Percentiles rank a stretch among this genome's conserved stretches.
Conservation (phyloP, 179 eudicot species). For the Gypsophila paniculata region DNA sequence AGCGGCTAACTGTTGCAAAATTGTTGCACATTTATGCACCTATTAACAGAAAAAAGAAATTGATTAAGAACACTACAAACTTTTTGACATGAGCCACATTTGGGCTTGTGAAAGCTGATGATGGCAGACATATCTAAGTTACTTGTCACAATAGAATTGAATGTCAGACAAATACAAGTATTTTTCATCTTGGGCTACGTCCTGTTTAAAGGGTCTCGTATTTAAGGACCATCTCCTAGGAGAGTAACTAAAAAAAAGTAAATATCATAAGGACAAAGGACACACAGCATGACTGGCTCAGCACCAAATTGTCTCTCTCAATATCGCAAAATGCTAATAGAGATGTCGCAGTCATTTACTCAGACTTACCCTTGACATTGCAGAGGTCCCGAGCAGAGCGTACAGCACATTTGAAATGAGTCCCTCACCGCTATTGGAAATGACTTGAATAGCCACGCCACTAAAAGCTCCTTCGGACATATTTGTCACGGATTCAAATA, state of each 20-base stretch:
- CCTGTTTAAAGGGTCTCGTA: no score
- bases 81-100: not conserved
- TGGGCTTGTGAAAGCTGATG: not conserved
- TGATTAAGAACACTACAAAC: not conserved
- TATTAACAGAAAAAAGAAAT: slow-evolving; percentile 22
- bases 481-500: slow-evolving; percentile 56
- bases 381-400: slow-evolving; percentile 93
- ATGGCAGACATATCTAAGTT: no score
- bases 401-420: slow-evolving; percentile 83
- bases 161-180: no score
- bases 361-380: slow-evolving; percentile 90
- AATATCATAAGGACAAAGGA: not conserved
- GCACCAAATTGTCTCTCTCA: not conserved
- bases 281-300: not conserved
- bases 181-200: no score
- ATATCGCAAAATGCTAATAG: slow-evolving; percentile 6
- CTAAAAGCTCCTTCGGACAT: slow-evolving; percentile 51
- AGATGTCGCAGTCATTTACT: slow-evolving; percentile 4
- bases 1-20: slow-evolving; percentile 86
- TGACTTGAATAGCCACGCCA: slow-evolving; percentile 67
- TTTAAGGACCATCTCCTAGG: no score
- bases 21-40: slow-evolving; percentile 91
- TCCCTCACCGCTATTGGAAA: slow-evolving; percentile 85
- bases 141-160: no score
- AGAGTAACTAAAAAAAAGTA: no score